Evolutionary conservation across 495 filamentous ascomycete genomes (phyloP).

Genomic region (Oleoguttula mirabilis): DNA sequence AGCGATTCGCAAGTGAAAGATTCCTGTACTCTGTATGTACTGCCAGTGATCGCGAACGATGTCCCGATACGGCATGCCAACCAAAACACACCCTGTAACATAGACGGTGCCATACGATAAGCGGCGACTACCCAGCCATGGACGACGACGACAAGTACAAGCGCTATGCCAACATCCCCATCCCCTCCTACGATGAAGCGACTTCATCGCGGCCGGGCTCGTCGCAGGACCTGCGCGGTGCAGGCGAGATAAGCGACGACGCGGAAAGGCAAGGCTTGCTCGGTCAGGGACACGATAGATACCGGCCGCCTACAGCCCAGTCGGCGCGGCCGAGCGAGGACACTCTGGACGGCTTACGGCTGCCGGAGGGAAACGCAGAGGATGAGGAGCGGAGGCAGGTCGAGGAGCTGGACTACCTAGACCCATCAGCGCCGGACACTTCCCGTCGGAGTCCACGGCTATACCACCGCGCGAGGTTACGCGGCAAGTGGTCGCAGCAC

Average conservation of each 20-base stretch:
- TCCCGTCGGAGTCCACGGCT: constrained; percentile 8
- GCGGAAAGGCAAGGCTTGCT: constrained; percentile 53
- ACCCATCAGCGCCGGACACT: constrained; percentile 37
- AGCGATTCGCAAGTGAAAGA: too few species aligned
- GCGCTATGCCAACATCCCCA: constrained; percentile 44
- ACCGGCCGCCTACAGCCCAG: constrained; percentile 68
- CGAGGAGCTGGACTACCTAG: constrained; percentile 80
- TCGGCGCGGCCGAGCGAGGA: constrained; percentile 52
- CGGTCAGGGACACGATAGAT: constrained; percentile 39
- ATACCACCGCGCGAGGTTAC: constrained; percentile 20
- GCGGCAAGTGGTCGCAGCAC: constrained; percentile 9
- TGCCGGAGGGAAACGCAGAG: constrained; percentile 23
- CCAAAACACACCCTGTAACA: too few species aligned
- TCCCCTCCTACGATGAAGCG: constrained; percentile 93
- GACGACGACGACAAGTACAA: constrained; percentile 14
- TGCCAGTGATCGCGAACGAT: too few species aligned
- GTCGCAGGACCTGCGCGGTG: constrained; percentile 42
- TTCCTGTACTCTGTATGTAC: too few species aligned
- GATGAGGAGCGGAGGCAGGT: constrained; percentile 60
- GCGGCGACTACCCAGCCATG: too few species aligned
- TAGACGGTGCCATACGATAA: too few species aligned
- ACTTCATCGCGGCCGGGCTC: constrained; percentile 49
- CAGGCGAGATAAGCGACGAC: constrained; percentile 42
- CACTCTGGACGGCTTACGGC: constrained; percentile 23
- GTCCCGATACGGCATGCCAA: too few species aligned